Percentiles rank a stretch among this genome's conserved stretches.
These are phyloP conservation scores for Fusarium pininemorale DNA, from an alignment of 2,329 filamentous ascomycete genomes.

Conservation along the genomic window DNA sequence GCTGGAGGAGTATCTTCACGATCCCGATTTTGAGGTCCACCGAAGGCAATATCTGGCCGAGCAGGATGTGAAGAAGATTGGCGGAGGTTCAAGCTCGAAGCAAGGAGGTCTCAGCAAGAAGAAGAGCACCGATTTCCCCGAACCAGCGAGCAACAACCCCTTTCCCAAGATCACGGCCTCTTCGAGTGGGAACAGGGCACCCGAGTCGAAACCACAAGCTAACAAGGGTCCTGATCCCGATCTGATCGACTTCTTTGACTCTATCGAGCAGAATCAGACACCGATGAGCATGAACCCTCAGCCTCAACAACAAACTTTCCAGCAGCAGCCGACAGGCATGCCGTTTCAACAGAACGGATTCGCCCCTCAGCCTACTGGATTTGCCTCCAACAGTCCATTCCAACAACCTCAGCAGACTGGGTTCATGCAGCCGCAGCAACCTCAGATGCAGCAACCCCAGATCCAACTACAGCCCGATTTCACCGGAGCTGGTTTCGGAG, in stretches of 20 bases:
- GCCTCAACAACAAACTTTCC: slow-evolving; percentile 49
- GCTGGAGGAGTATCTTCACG: slow-evolving; percentile 92
- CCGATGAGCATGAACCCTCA: slow-evolving; percentile 63
- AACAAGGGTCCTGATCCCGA: slow-evolving; percentile 76
- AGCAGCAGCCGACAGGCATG: slow-evolving; percentile 41
- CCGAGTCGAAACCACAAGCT: slow-evolving; percentile 56
- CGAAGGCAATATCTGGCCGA: slow-evolving; percentile 91
- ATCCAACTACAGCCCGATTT: slow-evolving; percentile 59
- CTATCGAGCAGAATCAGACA: slow-evolving; percentile 89
- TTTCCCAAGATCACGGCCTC: slow-evolving; percentile 49
- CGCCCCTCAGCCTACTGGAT: slow-evolving; percentile 46
- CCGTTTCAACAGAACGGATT: slow-evolving; percentile 39
- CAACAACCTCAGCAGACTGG: slow-evolving; percentile 48
- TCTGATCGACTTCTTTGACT: slow-evolving; percentile 94
- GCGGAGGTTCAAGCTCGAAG: slow-evolving; percentile 47
- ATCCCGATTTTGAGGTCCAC: slow-evolving; percentile 94
- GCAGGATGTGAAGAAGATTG: slow-evolving; percentile 74
- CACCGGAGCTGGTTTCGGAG: slow-evolving; percentile 83
- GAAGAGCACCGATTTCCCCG: slow-evolving; percentile 49
- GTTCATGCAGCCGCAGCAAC: slow-evolving; percentile 44
- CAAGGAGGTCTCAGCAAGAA: slow-evolving; percentile 46
- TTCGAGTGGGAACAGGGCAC: slow-evolving; percentile 45
- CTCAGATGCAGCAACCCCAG: slow-evolving; percentile 44
- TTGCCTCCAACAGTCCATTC: slow-evolving; percentile 43
- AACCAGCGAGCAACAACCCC: slow-evolving; percentile 55